A percentile compares a stretch with the other conserved stretches of the same genome.
Conservation (phyloP, 176 grass and related monocot genomes). For the Triticum monococcum region DNA sequence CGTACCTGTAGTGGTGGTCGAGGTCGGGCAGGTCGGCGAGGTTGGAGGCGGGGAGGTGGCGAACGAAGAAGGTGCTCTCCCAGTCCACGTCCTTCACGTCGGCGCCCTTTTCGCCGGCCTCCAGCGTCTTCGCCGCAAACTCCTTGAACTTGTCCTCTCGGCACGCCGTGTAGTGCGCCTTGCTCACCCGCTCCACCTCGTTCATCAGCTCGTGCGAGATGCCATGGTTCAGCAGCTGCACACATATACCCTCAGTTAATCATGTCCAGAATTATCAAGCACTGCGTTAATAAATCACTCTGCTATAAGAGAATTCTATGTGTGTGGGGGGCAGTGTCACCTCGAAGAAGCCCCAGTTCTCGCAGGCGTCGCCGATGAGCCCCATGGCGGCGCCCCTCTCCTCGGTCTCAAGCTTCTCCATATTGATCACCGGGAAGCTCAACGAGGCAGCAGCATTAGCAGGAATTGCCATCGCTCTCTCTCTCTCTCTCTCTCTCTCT, state of each 20-base stretch:
- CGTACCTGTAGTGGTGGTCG: conserved; percentile 70
- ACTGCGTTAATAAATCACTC: too few species aligned
- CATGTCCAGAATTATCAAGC: neutral
- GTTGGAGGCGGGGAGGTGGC: conserved; percentile 75
- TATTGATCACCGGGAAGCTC: conserved; percentile 76
- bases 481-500: too few species aligned
- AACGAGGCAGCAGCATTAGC: neutral
- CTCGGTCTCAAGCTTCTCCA: conserved; percentile 67
- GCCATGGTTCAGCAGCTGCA: conserved; percentile 85
- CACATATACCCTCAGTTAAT: neutral
- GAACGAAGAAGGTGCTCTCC: conserved; percentile 95
- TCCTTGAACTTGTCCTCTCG: conserved; percentile 60
- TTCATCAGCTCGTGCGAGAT: conserved; percentile 86
- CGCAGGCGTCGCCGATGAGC: conserved; percentile 70
- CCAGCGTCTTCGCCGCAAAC: conserved; percentile 56
- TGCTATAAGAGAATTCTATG: neutral
- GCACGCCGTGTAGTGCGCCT: conserved; percentile 66
- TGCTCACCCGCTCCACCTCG: conserved; percentile 82
- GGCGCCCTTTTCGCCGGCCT: conserved; percentile 41
- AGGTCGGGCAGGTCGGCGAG: conserved; percentile 59
- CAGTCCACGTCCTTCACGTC: conserved; percentile 67
- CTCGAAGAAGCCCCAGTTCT: conserved; percentile 99
- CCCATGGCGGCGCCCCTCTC: conserved; percentile 60
- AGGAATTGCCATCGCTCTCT: neutral
- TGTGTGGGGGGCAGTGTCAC: neutral